phyloP scores from a whole-genome alignment of 108 stramenopile species.

The Skeletonema potamos region DNA sequence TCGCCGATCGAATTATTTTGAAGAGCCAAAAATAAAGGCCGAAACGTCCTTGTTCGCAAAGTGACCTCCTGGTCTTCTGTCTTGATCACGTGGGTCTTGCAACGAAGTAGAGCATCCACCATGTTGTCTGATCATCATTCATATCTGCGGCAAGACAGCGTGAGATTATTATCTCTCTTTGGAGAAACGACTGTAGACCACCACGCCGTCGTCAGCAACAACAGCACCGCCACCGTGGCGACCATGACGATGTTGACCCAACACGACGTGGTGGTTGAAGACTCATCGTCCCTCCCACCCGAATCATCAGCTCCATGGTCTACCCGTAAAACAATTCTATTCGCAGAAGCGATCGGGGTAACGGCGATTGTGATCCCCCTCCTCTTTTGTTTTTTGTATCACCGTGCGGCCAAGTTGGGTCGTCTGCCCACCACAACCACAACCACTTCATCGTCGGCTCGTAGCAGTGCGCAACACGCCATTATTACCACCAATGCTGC shows the following conservation, averaged over 20 bases:
- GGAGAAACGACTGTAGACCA: not conserved
- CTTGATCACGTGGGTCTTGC: too few species aligned
- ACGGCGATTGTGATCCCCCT: slow-evolving; percentile 1
- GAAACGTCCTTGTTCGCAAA: too few species aligned
- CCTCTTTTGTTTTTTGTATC: not conserved
- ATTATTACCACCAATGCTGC: not conserved
- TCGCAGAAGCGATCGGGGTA: not conserved
- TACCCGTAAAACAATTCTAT: not conserved
- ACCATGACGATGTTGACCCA: not conserved
- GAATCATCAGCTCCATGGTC: not conserved
- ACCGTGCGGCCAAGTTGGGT: not conserved
- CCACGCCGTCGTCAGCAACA: not conserved
- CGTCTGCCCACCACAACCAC: not conserved
- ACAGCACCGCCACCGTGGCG: not conserved
- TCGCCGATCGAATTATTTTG: too few species aligned
- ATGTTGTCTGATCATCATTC: not conserved
- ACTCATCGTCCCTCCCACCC: not conserved
- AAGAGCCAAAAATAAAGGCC: too few species aligned
- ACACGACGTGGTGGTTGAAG: not conserved
- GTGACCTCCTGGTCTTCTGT: too few species aligned
- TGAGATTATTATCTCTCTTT: not conserved
- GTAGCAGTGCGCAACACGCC: not conserved
- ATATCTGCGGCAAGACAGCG: not conserved
- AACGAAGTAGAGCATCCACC: not conserved
- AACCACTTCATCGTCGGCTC: too few species aligned